These are phyloP conservation scores for Chloris gayana DNA, from an alignment of 176 grass and related monocot species.

Conservation along the genomic window DNA sequence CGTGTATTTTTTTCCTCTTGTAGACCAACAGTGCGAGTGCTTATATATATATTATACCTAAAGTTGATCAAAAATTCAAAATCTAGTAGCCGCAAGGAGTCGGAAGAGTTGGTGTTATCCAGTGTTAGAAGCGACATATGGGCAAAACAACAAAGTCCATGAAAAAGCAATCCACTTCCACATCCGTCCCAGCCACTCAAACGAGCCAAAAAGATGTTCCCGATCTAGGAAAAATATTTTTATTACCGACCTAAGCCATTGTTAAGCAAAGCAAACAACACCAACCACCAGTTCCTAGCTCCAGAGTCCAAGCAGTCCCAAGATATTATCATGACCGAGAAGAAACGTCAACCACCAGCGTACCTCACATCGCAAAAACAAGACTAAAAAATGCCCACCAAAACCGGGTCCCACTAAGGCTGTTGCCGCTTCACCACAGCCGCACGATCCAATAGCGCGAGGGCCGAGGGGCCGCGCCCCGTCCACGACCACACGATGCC, in stretches of 20 bases:
- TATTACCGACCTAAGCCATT: neutral
- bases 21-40: neutral
- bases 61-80: neutral
- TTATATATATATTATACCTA: neutral
- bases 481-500: slow-evolving; percentile 18
- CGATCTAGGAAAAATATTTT: neutral
- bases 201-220: slow-evolving; percentile 15
- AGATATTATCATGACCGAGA: slow-evolving; percentile 40
- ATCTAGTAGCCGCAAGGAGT: neutral
- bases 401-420: neutral
- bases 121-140: neutral
- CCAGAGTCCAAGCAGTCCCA: neutral
- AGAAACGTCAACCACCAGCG: slow-evolving; percentile 25
- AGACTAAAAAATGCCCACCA: neutral
- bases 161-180: neutral
- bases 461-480: neutral
- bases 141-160: neutral
- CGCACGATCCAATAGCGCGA: slow-evolving; percentile 29
- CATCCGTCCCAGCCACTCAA: neutral
- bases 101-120: neutral
- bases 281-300: slow-evolving; percentile 12
- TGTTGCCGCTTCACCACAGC: neutral
- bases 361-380: neutral
- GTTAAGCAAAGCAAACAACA: slow-evolving; percentile 2
- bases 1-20: no score